Conservation (phyloP, 2,329 filamentous ascomycete genomes). For the Colletotrichum lindemuthianum region DNA sequence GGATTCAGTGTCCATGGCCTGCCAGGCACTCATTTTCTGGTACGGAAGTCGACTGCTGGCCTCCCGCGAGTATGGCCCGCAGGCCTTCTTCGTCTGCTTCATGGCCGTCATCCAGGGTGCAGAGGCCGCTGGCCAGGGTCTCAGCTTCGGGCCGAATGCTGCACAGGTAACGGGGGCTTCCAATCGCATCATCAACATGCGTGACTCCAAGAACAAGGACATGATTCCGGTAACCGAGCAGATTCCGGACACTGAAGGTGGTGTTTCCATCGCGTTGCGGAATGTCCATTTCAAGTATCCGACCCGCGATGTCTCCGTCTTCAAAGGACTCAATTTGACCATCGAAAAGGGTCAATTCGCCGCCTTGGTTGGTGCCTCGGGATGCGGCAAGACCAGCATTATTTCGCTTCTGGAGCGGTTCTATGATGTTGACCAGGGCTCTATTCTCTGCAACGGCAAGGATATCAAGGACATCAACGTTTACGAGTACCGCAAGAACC, state of each 20-base stretch:
- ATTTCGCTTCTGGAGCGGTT: constrained; percentile 75
- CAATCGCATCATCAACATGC: constrained; percentile 66
- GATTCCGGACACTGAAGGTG: constrained; percentile 58
- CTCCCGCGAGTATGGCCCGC: constrained; percentile 56
- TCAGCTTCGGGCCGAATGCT: constrained; percentile 73
- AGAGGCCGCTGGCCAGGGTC: constrained; percentile 73
- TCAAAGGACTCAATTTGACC: constrained; percentile 69
- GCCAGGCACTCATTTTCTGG: constrained; percentile 73
- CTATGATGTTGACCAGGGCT: constrained; percentile 73
- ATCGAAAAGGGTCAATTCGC: constrained; percentile 76
- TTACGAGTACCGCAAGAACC: constrained; percentile 68
- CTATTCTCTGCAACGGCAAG: constrained; percentile 70
- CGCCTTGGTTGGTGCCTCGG: constrained; percentile 75
- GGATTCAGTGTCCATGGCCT: constrained; percentile 71
- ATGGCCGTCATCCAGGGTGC: constrained; percentile 75
- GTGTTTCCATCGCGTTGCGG: constrained; percentile 65
- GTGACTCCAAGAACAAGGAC: constrained; percentile 54
- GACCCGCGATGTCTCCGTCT: constrained; percentile 65
- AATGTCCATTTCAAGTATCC: constrained; percentile 71
- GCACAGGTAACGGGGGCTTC: constrained; percentile 68
- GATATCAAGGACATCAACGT: constrained; percentile 69
- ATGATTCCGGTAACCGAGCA: constrained; percentile 42
- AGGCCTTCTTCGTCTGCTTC: constrained; percentile 67
- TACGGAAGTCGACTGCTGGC: constrained; percentile 71
- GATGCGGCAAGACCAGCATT: constrained; percentile 78